Evolutionary conservation across 2,329 filamentous ascomycete genomes (phyloP), one percentile per base, ranked within the genome.

Genomic region (Xylaria hypoxylon): DNA sequence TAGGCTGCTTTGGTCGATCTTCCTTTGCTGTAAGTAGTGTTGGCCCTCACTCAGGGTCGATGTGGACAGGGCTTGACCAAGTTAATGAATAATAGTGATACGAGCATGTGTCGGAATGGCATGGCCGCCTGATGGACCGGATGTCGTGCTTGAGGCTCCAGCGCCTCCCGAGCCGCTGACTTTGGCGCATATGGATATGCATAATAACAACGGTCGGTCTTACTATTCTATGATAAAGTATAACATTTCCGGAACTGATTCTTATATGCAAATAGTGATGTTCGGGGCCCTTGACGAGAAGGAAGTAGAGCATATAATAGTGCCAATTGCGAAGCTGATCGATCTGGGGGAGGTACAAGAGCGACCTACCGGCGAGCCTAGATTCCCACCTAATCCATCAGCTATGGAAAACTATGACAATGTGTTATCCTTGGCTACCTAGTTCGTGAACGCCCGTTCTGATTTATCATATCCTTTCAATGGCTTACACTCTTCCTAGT

Each of bases 61-160:
- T 40, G 7, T 8, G 15, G 50, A 17, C 13, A 53, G n/a, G 31
- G 22, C 2, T 11, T 42, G 19, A 17, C 28, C 2, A 6, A 31
- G 11, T 22, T 56, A 56, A 56, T 56, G 8, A 5, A 31, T 44
- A 5, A n/a, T 19, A 57, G 53, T 57, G 26, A 45, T 57, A 44
- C 24, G 53, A 33, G 40, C 40, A 33, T 57, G 53, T 24, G 53
- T 44, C n/a, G 38, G 53, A 22, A 57, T 57, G 51, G 33, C 51
- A 26, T 55, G 51, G 51, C 51, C 51, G 33, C 51, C 51, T 33
- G 51, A 31, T 5, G 28, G 51, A 28, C 51, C 35, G 33, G 15
- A 55, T n/a, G 19, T 24, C 13, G 22, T 26, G 22, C 33, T 40
- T 10, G 51, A 55, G 35, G 51, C 35, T 40, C 51, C 33, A 42